These are phyloP conservation scores for Boletus vinaceobasis DNA, from an alignment of 768 basidiomycete genomes.

Conservation along the genomic window DNA sequence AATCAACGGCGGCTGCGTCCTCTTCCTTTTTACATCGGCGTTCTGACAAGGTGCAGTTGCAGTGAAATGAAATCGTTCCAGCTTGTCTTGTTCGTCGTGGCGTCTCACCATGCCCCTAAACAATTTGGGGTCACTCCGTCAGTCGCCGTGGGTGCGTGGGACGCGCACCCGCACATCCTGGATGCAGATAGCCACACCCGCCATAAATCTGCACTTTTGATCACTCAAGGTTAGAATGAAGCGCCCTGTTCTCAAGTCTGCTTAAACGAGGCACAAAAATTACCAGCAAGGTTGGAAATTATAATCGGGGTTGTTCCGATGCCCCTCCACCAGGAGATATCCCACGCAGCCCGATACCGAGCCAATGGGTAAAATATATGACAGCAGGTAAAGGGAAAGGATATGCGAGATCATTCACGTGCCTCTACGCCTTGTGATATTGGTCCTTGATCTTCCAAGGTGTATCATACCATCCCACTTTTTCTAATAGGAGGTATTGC, in stretches of 20 bases:
- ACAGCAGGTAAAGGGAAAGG: background rate
- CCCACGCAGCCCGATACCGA: background rate
- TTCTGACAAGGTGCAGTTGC: too few relatives aligned
- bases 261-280: background rate
- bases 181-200: background rate
- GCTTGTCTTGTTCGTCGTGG: too few relatives aligned
- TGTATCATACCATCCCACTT: slow-evolving; percentile 64
- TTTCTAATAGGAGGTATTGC: slow-evolving; percentile 49
- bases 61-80: too few relatives aligned
- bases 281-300: background rate
- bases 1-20: too few relatives aligned
- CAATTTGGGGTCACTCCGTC: background rate
- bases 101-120: background rate
- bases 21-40: too few relatives aligned
- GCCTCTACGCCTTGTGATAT: slow-evolving; percentile 32
- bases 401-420: too few relatives aligned
- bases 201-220: background rate
- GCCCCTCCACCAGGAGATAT: too few relatives aligned
- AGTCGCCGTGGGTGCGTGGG: background rate
- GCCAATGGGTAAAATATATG: background rate
- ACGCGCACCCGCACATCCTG: too few relatives aligned
- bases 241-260: background rate
- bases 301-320: background rate
- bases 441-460: slow-evolving; percentile 68
- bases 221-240: background rate